A percentile compares a stretch with the other conserved stretches of the same genome.
phyloP scores from a whole-genome alignment of 306 rosid genomes.

The Amphicarpaea edgeworthii region DNA sequence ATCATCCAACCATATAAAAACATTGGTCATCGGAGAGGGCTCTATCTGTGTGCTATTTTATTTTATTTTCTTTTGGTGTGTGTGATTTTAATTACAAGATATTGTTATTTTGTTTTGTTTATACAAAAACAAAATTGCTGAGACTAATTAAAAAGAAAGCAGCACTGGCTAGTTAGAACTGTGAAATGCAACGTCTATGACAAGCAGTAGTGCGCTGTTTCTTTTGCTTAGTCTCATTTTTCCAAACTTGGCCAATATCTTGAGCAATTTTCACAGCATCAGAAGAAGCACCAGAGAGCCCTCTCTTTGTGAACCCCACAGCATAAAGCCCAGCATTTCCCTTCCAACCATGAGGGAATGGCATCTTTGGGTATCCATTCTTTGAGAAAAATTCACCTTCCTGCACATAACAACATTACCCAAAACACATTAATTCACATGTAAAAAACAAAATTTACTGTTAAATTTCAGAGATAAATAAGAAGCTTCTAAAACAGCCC shows the following conservation, averaged over 20 bases:
- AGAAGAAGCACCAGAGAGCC: constrained; percentile 87
- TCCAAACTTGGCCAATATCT: constrained; percentile 85
- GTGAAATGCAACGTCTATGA: constrained; percentile 92
- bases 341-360: constrained; percentile 92
- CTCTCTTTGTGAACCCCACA: constrained; percentile 94
- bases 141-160: constrained; percentile 33
- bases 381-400: constrained; percentile 85
- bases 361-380: constrained; percentile 80
- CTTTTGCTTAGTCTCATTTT: constrained; percentile 71
- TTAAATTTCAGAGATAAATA: background rate
- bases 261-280: constrained; percentile 85
- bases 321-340: constrained; percentile 87
- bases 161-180: constrained; percentile 53
- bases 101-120: constrained; percentile 26
- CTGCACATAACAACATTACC: constrained; percentile 54
- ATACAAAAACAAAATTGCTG: constrained; percentile 44
- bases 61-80: background rate
- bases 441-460: background rate
- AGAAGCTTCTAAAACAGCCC: constrained; percentile 39
- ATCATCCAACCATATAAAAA: constrained; percentile 65
- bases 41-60: constrained; percentile 50
- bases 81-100: constrained; percentile 46
- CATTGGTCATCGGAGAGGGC: constrained; percentile 82
- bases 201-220: constrained; percentile 69
- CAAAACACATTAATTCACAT: constrained; percentile 47